These are phyloP conservation scores for Pythium apleroticum DNA, from an alignment of 352 stramenopile species.

Conservation along the genomic window DNA sequence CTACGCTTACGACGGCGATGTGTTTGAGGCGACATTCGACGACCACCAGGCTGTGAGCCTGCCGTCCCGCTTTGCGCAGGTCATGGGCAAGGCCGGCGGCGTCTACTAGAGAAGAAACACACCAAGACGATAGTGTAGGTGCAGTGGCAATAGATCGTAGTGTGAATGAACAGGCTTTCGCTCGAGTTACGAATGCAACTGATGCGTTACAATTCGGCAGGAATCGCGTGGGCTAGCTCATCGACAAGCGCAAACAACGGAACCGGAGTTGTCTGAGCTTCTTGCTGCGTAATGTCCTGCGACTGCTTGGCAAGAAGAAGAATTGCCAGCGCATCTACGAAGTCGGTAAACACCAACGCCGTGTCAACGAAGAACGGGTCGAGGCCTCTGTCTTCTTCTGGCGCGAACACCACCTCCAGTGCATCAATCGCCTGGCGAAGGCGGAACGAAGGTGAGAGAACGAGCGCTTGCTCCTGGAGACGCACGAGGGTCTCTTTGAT, in stretches of 20 bases:
- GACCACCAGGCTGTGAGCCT: slow-evolving; percentile 70
- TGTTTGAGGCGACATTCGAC: slow-evolving; percentile 84
- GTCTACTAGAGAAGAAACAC: slow-evolving; percentile 45
- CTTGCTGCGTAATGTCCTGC: slow-evolving; percentile 21
- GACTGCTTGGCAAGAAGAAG: slow-evolving; percentile 49
- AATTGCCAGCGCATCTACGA: slow-evolving; percentile 50
- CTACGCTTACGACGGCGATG: slow-evolving; percentile 65
- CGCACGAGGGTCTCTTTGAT: slow-evolving; percentile 23
- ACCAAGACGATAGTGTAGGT: not conserved
- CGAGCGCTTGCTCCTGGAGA: slow-evolving; percentile 15
- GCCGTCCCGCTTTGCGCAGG: slow-evolving; percentile 67
- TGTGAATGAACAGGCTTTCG: not conserved
- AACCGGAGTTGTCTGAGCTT: not conserved
- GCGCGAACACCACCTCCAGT: slow-evolving; percentile 18
- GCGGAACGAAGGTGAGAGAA: slow-evolving; percentile 22
- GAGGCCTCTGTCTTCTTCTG: not conserved
- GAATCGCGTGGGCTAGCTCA: slow-evolving; percentile 38
- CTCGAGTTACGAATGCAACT: not conserved
- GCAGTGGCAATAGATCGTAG: slow-evolving; percentile 1
- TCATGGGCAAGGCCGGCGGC: slow-evolving; percentile 62
- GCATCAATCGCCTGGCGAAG: slow-evolving; percentile 24
- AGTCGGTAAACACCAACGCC: slow-evolving; percentile 57
- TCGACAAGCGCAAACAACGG: slow-evolving; percentile 44
- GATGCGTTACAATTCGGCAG: not conserved
- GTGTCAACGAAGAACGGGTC: slow-evolving; percentile 56